These are phyloP conservation scores for Graphilbum ipis-grandicollis DNA, from an alignment of 2,329 filamentous ascomycete genomes.

Conservation along the genomic window DNA sequence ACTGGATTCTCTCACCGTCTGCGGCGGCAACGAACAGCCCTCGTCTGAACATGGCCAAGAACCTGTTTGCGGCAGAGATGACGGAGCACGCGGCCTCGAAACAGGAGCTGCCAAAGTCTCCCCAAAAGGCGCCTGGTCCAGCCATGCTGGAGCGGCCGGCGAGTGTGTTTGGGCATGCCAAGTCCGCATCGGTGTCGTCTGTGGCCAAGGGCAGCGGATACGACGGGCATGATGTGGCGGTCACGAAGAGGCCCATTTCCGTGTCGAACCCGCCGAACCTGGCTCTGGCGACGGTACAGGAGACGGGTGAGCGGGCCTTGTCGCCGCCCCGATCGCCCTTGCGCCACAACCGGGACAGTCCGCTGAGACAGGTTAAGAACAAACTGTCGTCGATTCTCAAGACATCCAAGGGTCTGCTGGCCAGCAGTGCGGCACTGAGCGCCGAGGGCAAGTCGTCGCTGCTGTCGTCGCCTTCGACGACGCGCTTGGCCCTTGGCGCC, in stretches of 20 bases:
- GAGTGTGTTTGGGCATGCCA: slow-evolving; percentile 29
- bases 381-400: slow-evolving; percentile 84
- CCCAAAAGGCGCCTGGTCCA: slow-evolving; percentile 13
- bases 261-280: slow-evolving; percentile 30
- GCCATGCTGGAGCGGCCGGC: slow-evolving; percentile 3
- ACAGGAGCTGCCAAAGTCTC: slow-evolving; percentile 30
- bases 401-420: slow-evolving; percentile 71
- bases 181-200: slow-evolving; percentile 45
- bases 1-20: slow-evolving; percentile 43
- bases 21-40: slow-evolving; percentile 21
- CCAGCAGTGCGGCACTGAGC: slow-evolving; percentile 51
- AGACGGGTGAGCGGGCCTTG: slow-evolving; percentile 20
- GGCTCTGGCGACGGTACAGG: slow-evolving; percentile 26
- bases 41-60: slow-evolving; percentile 39
- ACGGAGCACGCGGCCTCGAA: slow-evolving; percentile 15
- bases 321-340: slow-evolving; percentile 39
- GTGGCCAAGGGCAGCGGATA: slow-evolving; percentile 24
- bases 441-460: slow-evolving; percentile 43
- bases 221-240: slow-evolving; percentile 13
- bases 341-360: slow-evolving; percentile 49
- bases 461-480: slow-evolving; percentile 36
- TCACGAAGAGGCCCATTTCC: slow-evolving; percentile 42
- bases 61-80: slow-evolving; percentile 26
- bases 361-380: slow-evolving; percentile 80
- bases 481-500: slow-evolving; percentile 25